phyloP scores from a whole-genome alignment of 179 eudicot species.

The Corrigiola litoralis region DNA sequence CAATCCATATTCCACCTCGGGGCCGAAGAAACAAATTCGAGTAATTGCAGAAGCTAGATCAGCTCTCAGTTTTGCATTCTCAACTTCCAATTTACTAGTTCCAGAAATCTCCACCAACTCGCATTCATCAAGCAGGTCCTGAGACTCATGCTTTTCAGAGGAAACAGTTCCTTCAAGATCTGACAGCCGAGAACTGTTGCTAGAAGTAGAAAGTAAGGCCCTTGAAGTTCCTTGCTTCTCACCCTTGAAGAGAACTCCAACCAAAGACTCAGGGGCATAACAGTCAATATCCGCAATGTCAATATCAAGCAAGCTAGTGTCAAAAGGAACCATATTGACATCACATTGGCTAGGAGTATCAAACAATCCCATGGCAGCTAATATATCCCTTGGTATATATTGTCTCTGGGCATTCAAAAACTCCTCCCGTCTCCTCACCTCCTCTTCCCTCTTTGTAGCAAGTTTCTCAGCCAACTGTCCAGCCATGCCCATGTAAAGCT shows the following conservation, averaged over 20 bases:
- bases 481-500: conserved; percentile 98
- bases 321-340: conserved; percentile 83
- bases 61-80: conserved; percentile 91
- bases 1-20: conserved; percentile 56
- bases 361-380: conserved; percentile 86
- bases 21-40: conserved; percentile 52
- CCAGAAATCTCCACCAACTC: conserved; percentile 89
- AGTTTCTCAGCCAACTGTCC: conserved; percentile 96
- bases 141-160: conserved; percentile 33
- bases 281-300: conserved; percentile 75
- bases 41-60: conserved; percentile 98
- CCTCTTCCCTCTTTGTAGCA: conserved; percentile 85
- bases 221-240: conserved; percentile 54
- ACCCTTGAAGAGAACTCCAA: conserved; percentile 48
- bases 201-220: conserved; percentile 54
- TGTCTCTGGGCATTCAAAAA: conserved; percentile 64
- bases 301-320: conserved; percentile 78
- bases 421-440: conserved; percentile 81
- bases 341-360: conserved; percentile 92
- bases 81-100: conserved; percentile 90
- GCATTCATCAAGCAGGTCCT: conserved; percentile 49
- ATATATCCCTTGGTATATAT: conserved; percentile 78
- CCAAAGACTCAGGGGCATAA: conserved; percentile 80
- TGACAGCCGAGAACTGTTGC: conserved; percentile 39
- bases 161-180: conserved; percentile 47